Conservation (phyloP, 768 basidiomycete genomes). For the Termitomyces sp. region DNA sequence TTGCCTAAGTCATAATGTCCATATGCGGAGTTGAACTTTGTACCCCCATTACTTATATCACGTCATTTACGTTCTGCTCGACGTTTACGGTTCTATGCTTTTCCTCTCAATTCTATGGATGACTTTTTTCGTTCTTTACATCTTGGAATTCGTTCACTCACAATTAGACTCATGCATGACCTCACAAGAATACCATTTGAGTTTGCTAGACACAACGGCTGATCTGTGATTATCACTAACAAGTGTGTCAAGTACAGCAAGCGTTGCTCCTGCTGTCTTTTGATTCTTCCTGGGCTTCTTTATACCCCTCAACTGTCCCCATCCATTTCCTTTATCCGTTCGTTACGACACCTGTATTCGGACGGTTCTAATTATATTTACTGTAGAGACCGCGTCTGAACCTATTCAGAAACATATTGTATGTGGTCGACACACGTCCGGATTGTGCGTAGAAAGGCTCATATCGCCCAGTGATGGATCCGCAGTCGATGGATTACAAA, state of each 20-base stretch:
- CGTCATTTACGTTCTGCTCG: constrained; percentile 68
- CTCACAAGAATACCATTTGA: constrained; percentile 1
- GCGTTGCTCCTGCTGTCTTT: background rate
- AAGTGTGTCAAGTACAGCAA: constrained; percentile 7
- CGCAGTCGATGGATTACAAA: constrained; percentile 11
- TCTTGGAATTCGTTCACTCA: constrained; percentile 12
- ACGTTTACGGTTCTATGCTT: constrained; percentile 56
- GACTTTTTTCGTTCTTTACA: constrained; percentile 9
- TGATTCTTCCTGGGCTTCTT: background rate
- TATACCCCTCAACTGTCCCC: background rate
- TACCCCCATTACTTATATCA: constrained; percentile 36
- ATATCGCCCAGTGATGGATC: constrained; percentile 10
- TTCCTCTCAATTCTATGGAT: constrained; percentile 11
- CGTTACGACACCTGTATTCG: background rate
- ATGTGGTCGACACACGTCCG: constrained; percentile 1
- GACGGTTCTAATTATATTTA: no score
- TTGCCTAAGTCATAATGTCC: constrained; percentile 1
- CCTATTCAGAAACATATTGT: background rate
- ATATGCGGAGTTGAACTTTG: constrained; percentile 22
- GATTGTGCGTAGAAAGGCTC: background rate
- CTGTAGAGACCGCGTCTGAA: background rate
- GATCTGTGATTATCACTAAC: constrained; percentile 12
- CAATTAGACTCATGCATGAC: constrained; percentile 2
- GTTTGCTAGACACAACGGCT: background rate
- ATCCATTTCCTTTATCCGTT: constrained; percentile 6